A percentile compares a stretch with the other conserved stretches of the same genome.
Conservation (phyloP, 306 rosid species). For the Malus asiatica region DNA sequence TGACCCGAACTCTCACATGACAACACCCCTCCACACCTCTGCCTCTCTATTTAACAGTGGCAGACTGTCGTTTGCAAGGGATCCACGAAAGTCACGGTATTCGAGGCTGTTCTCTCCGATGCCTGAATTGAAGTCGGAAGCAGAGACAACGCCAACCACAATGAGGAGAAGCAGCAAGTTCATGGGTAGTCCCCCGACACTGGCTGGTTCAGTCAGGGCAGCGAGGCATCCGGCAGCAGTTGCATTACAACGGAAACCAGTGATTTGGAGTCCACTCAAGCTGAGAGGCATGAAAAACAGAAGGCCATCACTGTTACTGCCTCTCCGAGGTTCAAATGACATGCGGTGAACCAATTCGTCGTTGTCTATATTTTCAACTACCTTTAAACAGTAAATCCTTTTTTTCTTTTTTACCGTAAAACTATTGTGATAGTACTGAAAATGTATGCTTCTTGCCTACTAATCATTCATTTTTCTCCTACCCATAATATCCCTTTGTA, state of each 20-base stretch:
- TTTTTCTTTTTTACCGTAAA: not conserved
- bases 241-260: conserved; percentile 52
- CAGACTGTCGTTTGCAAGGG: conserved; percentile 40
- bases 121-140: conserved; percentile 43
- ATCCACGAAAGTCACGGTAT: conserved; percentile 51
- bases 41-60: conserved; percentile 37
- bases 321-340: conserved; percentile 44
- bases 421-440: conserved; percentile 5
- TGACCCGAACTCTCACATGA: conserved; percentile 43
- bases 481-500: not conserved
- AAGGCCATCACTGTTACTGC: conserved; percentile 65
- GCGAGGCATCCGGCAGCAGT: conserved; percentile 38
- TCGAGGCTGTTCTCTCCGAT: conserved; percentile 71
- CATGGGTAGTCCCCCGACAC: conserved; percentile 65
- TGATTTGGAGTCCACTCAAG: conserved; percentile 88
- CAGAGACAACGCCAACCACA: conserved; percentile 58
- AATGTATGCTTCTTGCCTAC: conserved; percentile 42
- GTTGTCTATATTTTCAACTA: conserved; percentile 8
- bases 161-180: conserved; percentile 71
- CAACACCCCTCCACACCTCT: conserved; percentile 64
- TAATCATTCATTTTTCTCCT: not conserved
- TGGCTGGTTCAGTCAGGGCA: conserved; percentile 27
- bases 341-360: conserved; percentile 24
- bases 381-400: not conserved
- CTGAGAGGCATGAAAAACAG: conserved; percentile 48